Evolutionary conservation across 805 yeast species (phyloP).

Genomic region (Candida broadrunensis): DNA sequence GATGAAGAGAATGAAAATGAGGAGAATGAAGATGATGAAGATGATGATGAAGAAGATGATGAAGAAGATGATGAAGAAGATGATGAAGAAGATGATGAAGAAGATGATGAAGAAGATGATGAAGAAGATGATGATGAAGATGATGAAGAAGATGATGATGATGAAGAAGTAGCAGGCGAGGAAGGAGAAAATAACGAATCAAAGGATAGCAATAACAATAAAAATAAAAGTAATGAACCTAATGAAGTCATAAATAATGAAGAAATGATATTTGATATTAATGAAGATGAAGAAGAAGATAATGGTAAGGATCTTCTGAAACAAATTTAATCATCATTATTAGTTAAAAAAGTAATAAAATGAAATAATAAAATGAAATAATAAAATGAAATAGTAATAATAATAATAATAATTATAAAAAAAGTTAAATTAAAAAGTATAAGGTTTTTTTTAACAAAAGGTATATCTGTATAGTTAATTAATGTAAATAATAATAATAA

Average conservation of each 20-base stretch:
- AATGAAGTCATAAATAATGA: constrained; percentile 9
- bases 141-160: constrained; percentile 3
- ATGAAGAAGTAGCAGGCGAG: constrained; percentile 32
- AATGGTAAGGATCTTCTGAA: constrained; percentile 2
- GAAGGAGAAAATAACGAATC: constrained; percentile 12
- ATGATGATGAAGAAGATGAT: constrained; percentile 31
- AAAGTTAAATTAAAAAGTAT: no score
- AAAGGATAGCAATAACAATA: not conserved
- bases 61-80: constrained; percentile 34
- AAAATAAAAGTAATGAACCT: not conserved
- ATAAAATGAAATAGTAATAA: no score
- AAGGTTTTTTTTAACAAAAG: no score
- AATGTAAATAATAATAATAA: no score
- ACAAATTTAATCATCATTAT: no score
- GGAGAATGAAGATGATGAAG: constrained; percentile 37
- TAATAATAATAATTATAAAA: no score
- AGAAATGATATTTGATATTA: constrained; percentile 21
- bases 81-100: constrained; percentile 29
- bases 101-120: constrained; percentile 15
- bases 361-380: no score
- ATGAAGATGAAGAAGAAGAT: constrained; percentile 12
- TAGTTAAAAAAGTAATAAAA: no score
- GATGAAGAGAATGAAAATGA: constrained; percentile 38
- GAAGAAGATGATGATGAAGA: constrained; percentile 10
- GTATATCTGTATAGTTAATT: no score